Percentiles rank a stretch among this genome's conserved stretches.
Evolutionary conservation across 169 alveolate genomes (phyloP).

Genomic region (Babesia ovata): DNA sequence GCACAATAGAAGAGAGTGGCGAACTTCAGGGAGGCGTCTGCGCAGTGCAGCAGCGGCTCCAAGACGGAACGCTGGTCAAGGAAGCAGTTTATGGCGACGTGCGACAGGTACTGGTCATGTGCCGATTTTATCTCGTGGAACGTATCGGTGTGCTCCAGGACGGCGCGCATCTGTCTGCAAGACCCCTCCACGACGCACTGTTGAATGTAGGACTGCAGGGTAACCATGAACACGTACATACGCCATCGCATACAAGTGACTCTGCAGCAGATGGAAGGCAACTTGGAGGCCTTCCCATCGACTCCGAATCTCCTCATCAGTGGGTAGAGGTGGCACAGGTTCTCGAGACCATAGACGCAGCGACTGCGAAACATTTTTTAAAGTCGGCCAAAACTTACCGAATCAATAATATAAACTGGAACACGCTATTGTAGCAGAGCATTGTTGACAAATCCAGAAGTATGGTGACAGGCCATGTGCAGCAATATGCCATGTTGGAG

Average conservation of each 20-base stretch:
- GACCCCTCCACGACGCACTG: constrained; percentile 24
- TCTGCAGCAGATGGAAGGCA: constrained; percentile 19
- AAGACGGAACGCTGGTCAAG: constrained; percentile 10
- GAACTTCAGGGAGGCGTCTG: constrained; percentile 15
- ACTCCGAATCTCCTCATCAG: constrained; percentile 22
- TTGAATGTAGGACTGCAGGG: constrained; percentile 25
- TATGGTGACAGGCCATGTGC: constrained; percentile 43
- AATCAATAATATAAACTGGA: constrained; percentile 40
- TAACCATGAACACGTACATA: constrained; percentile 8
- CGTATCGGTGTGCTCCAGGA: constrained; percentile 2
- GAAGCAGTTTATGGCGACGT: constrained; percentile 27
- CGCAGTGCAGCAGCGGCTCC: constrained; percentile 26
- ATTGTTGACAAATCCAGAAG: constrained; percentile 17
- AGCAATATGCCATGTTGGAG: constrained; percentile 5
- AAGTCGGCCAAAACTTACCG: constrained; percentile 19
- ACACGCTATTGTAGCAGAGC: constrained; percentile 40
- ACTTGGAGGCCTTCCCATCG: not conserved
- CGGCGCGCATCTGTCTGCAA: constrained; percentile 14
- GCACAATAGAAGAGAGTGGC: constrained; percentile 31
- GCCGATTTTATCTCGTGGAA: constrained; percentile 36
- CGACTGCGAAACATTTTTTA: constrained; percentile 19
- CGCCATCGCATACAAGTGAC: constrained; percentile 17
- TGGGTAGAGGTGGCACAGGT: constrained; percentile 13
- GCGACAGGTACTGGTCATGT: constrained; percentile 35
- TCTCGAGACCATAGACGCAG: constrained; percentile 53